These are phyloP conservation scores for Penicillium malachiteum DNA, from an alignment of 495 filamentous ascomycete genomes.

Conservation along the genomic window DNA sequence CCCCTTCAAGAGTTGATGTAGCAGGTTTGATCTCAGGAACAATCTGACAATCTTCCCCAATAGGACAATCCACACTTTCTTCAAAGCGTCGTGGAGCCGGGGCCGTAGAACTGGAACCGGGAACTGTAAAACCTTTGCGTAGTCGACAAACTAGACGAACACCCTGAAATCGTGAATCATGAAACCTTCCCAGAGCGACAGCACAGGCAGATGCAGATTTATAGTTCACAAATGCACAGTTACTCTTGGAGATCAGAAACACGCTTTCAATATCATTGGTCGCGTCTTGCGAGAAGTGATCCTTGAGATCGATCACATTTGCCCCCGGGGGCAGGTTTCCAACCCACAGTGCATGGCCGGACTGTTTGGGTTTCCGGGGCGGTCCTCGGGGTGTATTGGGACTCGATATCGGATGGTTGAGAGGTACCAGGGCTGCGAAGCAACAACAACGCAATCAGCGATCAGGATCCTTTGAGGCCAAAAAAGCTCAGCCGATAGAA, in stretches of 20 bases:
- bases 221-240: constrained; percentile 98
- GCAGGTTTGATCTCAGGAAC: constrained; percentile 3
- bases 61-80: constrained; percentile 14
- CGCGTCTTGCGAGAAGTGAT: constrained; percentile 84
- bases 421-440: constrained; percentile 17
- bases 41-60: constrained; percentile 18
- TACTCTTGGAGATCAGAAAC: constrained; percentile 95
- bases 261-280: constrained; percentile 80
- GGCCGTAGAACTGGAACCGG: constrained; percentile 17
- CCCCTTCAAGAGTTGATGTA: neutral
- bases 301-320: constrained; percentile 75
- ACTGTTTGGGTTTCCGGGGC: constrained; percentile 88
- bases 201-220: constrained; percentile 74
- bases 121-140: constrained; percentile 57
- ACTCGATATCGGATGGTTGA: constrained; percentile 15
- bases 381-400: constrained; percentile 73
- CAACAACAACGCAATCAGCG: neutral
- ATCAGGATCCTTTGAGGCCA: constrained; percentile 8
- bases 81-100: neutral
- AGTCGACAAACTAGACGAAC: constrained; percentile 89
- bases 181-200: constrained; percentile 78
- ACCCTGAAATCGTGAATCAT: constrained; percentile 87
- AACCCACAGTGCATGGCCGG: constrained; percentile 93
- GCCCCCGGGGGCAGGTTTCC: constrained; percentile 88
- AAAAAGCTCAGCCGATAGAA: constrained; percentile 7